Conservation (phyloP, 768 basidiomycete species). For the Lactarius psammicola region DNA sequence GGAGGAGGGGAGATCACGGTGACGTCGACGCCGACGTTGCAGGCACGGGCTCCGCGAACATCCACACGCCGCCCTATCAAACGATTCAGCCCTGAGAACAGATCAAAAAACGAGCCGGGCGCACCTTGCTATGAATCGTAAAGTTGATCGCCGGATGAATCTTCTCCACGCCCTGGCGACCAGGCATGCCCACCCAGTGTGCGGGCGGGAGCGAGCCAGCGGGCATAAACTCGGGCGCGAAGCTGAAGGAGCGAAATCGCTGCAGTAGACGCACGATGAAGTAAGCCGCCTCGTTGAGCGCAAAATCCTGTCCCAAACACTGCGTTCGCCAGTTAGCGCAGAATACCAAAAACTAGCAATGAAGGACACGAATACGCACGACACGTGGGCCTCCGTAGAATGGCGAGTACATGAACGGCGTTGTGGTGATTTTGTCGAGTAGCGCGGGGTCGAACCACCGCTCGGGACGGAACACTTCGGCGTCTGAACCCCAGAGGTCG, state of each 20-base stretch:
- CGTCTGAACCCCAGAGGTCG: slow-evolving; percentile 59
- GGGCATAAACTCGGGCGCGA: slow-evolving; percentile 31
- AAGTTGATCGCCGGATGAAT: slow-evolving; percentile 28
- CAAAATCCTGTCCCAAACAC: slow-evolving; percentile 59
- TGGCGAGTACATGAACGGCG: slow-evolving; percentile 68
- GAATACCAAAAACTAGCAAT: background rate
- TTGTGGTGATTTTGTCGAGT: slow-evolving; percentile 50
- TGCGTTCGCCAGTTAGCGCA: background rate
- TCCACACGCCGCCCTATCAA: slow-evolving; percentile 25
- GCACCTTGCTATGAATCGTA: slow-evolving; percentile 27
- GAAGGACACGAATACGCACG: slow-evolving; percentile 11
- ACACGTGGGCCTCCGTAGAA: slow-evolving; percentile 69
- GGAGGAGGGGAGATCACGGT: background rate
- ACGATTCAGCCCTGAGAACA: background rate
- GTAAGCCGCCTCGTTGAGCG: slow-evolving; percentile 54
- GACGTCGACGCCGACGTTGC: background rate
- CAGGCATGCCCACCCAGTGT: slow-evolving; percentile 23
- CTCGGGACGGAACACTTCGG: slow-evolving; percentile 54
- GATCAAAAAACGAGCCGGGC: background rate
- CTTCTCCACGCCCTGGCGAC: slow-evolving; percentile 29
- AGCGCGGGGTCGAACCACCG: slow-evolving; percentile 58
- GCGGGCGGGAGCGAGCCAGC: slow-evolving; percentile 30
- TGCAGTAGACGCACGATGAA: slow-evolving; percentile 56
- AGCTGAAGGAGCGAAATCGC: slow-evolving; percentile 39
- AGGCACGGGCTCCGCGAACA: slow-evolving; percentile 19